Base-by-base conservation (phyloP, 352 stramenopile genomes). In the Globisporangium takayamanum region DNA sequence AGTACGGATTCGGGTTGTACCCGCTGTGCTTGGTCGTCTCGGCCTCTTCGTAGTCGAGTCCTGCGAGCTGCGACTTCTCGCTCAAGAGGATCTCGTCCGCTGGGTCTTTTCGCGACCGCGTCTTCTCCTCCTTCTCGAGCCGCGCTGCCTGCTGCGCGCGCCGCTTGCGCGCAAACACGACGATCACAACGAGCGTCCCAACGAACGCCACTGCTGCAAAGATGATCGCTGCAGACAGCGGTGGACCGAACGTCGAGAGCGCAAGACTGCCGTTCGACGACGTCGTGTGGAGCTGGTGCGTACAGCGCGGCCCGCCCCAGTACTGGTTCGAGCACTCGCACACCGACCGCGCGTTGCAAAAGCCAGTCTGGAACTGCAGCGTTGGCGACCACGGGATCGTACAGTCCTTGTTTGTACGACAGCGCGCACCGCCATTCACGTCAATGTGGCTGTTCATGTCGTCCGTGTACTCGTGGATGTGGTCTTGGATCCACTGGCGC, bases 271-370 rank as follows among this genome's bases (percentile, higher is more conserved):
- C 61, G 30, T 44, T 66, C 28, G 57, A 51, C 16, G 46, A 60
- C 42, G 53, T 55, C 12, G 45, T 47, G n/a, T 50, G 55, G 15
- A 84, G 62, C 54, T 82, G 74, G 52, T 72, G 74, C 12, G 78
- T 89, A 60, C 81, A 92, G 1, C 81, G 73, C 22, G 81, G 79
- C 0, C 80, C 82, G 18, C 75, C 74, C 73, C 74, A 90, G 54
- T 82, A 86, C 48, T 76, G 60, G 45, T 73, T 80, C 8, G 57
- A 74, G 62, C 80, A 92, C 44, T 78, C 64, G 57, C 82, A 90
- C 8, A 75, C 63, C 10, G 57, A 56, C 45, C 67, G 58, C 14
- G 72, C 48, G 33, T 80, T 78, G 62, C 78, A 89, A n/a, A 58
- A 56, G 12, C 80, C 82, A 2, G 78, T 88, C 50, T 72, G 69